Conservation (phyloP, 169 alveolate species). For the Eimeria necatrix region DNA sequence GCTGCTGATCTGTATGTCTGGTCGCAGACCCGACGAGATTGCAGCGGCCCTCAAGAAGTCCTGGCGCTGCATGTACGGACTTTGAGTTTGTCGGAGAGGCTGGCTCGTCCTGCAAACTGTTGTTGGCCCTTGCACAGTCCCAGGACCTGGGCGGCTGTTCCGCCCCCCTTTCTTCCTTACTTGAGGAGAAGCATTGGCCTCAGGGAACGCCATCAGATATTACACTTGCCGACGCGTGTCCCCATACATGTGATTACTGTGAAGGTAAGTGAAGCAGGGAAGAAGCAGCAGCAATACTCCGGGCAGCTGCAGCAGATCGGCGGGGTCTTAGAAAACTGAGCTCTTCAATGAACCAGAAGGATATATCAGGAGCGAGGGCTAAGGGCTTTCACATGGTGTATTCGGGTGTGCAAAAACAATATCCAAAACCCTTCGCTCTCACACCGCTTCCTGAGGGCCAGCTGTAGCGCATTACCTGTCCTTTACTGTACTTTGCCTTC, state of each 20-base stretch:
- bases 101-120: conserved; percentile 63
- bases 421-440: too few species aligned
- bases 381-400: too few species aligned
- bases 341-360: too few species aligned
- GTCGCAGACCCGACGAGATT: conserved; percentile 66
- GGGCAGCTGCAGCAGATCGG: not conserved
- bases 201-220: conserved; percentile 63
- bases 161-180: conserved; percentile 52
- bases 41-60: conserved; percentile 57
- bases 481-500: not conserved
- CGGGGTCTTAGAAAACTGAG: too few species aligned
- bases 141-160: conserved; percentile 68
- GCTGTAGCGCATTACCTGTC: too few species aligned
- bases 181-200: conserved; percentile 68
- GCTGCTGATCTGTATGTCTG: not conserved
- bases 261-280: conserved; percentile 17
- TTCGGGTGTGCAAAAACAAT: too few species aligned
- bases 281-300: not conserved
- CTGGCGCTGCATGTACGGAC: conserved; percentile 70
- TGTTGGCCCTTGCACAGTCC: conserved; percentile 64
- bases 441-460: too few species aligned
- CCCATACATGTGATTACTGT: conserved; percentile 65
- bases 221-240: conserved; percentile 62
- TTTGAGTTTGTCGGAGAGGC: conserved; percentile 74
- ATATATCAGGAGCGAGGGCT: too few species aligned